Percentiles rank a stretch among this genome's conserved stretches.
These are phyloP conservation scores for Haematococcus lacustris DNA, from an alignment of 139 green algal genomes.

Conservation along the genomic window DNA sequence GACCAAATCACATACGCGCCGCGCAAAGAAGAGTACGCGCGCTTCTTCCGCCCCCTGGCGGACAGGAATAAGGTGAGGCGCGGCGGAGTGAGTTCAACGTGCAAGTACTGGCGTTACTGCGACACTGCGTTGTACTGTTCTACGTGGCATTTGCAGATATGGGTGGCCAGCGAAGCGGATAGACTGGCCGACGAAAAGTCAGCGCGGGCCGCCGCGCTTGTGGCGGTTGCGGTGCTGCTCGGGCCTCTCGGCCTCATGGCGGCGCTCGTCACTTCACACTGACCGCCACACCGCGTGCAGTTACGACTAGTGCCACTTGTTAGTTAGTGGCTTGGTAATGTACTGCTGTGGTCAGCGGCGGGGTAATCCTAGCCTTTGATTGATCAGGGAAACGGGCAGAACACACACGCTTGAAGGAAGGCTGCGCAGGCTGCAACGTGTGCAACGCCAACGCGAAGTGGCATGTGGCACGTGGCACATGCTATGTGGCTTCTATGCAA, in stretches of 20 bases:
- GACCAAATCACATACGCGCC: conserved; percentile 26
- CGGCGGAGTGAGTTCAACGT: neutral
- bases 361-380: too few relatives aligned
- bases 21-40: conserved; percentile 29
- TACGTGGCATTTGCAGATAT: conserved; percentile 6
- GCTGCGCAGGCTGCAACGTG: too few relatives aligned
- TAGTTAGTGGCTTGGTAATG: too few relatives aligned
- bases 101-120: neutral
- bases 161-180: conserved; percentile 30
- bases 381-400: too few relatives aligned
- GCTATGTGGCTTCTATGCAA: too few relatives aligned
- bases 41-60: conserved; percentile 37
- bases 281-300: too few relatives aligned
- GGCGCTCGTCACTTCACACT: too few relatives aligned
- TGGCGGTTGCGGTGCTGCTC: conserved; percentile 8
- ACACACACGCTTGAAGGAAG: too few relatives aligned
- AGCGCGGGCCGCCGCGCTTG: neutral
- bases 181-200: conserved; percentile 10
- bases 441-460: too few relatives aligned
- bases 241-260: conserved; percentile 4
- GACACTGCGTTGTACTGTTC: neutral
- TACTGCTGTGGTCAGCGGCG: too few relatives aligned
- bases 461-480: too few relatives aligned
- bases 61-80: neutral
- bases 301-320: too few relatives aligned